Evolutionary conservation across 208 protist genomes (phyloP).

Genomic region (Polymyxa betae): DNA sequence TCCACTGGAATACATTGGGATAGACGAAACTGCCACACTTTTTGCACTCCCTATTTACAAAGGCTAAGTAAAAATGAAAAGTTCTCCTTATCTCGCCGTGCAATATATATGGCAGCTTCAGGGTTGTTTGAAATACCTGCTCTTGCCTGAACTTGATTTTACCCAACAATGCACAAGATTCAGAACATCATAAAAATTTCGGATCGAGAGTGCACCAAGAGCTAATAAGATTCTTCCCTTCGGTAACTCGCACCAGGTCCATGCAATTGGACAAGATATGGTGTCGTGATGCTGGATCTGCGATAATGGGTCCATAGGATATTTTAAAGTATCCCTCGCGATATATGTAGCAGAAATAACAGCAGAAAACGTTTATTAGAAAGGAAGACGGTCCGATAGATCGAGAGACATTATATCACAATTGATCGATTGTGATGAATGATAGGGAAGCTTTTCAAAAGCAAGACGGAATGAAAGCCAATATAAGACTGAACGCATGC

Average conservation of each 20-base stretch:
- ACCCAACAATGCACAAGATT: constrained; percentile 12
- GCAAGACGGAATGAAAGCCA: background rate
- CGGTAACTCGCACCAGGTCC: constrained; percentile 20
- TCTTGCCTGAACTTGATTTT: background rate
- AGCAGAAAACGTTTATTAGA: background rate
- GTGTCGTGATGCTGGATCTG: background rate
- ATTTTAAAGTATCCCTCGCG: constrained; percentile 8
- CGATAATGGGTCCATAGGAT: background rate
- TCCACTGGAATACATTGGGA: background rate
- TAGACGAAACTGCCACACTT: background rate
- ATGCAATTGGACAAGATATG: constrained; percentile 10
- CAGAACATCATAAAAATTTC: constrained; percentile 23
- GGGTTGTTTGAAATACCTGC: background rate
- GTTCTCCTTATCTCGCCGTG: background rate
- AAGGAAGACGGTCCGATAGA: constrained; percentile 2
- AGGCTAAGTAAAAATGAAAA: background rate
- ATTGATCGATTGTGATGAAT: background rate
- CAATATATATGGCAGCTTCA: background rate
- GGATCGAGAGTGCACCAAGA: background rate
- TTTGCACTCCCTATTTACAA: background rate
- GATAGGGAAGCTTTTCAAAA: constrained; percentile 7
- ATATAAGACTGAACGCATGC: constrained; percentile 20
- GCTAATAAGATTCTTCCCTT: constrained; percentile 23
- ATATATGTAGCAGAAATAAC: background rate
- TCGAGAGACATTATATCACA: constrained; percentile 29